Evolutionary conservation across 2,329 filamentous ascomycete genomes (phyloP).

Genomic region (Juglanconis oblonga): DNA sequence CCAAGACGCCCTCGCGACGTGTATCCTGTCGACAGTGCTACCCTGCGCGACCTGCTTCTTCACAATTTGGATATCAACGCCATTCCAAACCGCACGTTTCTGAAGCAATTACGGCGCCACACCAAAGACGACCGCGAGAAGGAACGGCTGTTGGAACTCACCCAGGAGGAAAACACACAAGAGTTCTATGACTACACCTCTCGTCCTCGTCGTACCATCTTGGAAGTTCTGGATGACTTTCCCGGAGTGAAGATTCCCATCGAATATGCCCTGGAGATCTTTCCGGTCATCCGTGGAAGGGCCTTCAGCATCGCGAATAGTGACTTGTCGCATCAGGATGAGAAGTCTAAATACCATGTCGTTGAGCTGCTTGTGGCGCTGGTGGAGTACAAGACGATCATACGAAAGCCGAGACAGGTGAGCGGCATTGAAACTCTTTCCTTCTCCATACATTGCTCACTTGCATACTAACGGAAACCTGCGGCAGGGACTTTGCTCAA

Average conservation of each 20-base stretch:
- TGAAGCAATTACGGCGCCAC: conserved; percentile 74
- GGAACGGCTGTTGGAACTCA: conserved; percentile 81
- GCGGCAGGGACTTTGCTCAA: conserved; percentile 72
- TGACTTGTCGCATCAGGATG: neutral
- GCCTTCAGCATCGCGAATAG: conserved; percentile 91
- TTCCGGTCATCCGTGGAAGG: conserved; percentile 81
- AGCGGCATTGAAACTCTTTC: neutral
- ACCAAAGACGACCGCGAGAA: conserved; percentile 70
- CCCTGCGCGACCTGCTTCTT: conserved; percentile 72
- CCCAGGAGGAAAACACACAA: conserved; percentile 73
- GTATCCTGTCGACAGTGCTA: conserved; percentile 43
- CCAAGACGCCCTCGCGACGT: conserved; percentile 27
- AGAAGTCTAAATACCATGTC: neutral
- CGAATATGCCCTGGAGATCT: conserved; percentile 65
- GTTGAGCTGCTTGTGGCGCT: conserved; percentile 80
- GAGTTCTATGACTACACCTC: conserved; percentile 97
- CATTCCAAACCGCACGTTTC: conserved; percentile 85
- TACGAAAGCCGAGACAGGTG: conserved; percentile 71
- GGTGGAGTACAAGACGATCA: conserved; percentile 86
- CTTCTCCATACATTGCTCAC: neutral
- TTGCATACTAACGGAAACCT: neutral
- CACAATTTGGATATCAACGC: conserved; percentile 87
- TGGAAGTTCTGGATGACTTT: conserved; percentile 92
- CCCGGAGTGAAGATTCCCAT: conserved; percentile 78
- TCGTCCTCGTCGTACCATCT: conserved; percentile 80